Evolutionary conservation across 306 rosid genomes (phyloP), one percentile per base, ranked within the genome.

Genomic region (Cucurbita pepo): DNA sequence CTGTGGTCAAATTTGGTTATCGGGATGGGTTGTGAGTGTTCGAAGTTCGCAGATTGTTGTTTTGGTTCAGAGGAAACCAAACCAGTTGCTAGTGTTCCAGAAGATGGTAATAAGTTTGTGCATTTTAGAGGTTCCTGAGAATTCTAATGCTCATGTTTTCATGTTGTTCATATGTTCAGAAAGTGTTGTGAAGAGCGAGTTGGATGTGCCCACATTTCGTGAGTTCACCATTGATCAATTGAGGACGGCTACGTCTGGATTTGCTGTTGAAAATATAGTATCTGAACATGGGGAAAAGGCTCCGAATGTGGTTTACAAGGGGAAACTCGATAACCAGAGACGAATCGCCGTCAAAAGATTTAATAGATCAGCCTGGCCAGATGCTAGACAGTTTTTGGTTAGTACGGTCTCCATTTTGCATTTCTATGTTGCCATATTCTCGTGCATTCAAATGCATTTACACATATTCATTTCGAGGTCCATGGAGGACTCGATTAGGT

Each of bases 271-370:
- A 79, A 93, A 93, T 81, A 90, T 93, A 69, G 98, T 93, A 82
- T 93, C 98, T 52, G 98, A 93, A 81, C 98, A 93, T 73, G 98
- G 98, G 63, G 98, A 93, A 77, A 93, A 89, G 82, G 98, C 98
- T 80, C 96, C 98, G 38, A 93, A 93, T 77, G 94, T 93, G 75
- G 98, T 93, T 77, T 93, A 83, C 83, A 90, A 85, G 83, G 98
- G 98, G 77, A 90, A 85, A 81, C 89, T 93, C 76, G 98, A 88
- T 18, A 87, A 81, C 75, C 97, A 93, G 82, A 70, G 71, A 81
- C 87, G 94, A 76, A 90, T 93, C 72, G 96, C 92, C 14, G 93
- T 93, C 73, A 93, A 93, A 85, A 84, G 97, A 84, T 90, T 93
- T 85, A 90, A 93, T 79, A 90, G 90, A 85, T 87, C 92, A 61